Evolutionary conservation across 2,329 filamentous ascomycete species (phyloP), one percentile per base, ranked within the genome.

Genomic region (Lasiodiplodia hormozganensis): DNA sequence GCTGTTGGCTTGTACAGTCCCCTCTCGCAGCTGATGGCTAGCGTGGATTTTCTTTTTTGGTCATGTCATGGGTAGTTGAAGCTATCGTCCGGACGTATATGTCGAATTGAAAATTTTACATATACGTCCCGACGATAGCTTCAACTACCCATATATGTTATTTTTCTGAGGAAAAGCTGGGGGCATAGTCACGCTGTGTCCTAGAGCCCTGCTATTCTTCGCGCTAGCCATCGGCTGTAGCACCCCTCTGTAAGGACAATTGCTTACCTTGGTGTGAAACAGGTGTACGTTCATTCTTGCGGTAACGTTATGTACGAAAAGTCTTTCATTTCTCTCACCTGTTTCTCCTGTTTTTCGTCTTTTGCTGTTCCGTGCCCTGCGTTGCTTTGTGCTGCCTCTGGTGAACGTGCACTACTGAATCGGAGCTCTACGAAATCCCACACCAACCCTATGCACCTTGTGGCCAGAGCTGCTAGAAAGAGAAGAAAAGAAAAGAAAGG

Each of bases 201-300:
- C 25, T 25, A 25, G 25, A 25, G 25, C 25, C 25, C 25, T 25
- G 25, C 25, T 25, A 25, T 25, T 25, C 25, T 25, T 25, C 25
- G 25, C 25, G 25, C 25, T 25, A 25, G 25, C 25, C 25, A 25
- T 25, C 25, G 25, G 25, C 25, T 25, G 25, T 4, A 25, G 25
- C 25, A 25, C 25, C 25, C 25, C 25, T 25, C 25, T 25, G 52
- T 18, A 14, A 7, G 28, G 16, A 28, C 16, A 14, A 25, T 54
- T 70, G 47, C 71, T 69, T 14, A 65, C 57, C 36, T 57, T 11
- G 8, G 60, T 58, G 60, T 12, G n/a, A 52, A 52, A 47, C 56
- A 82, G 80, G 80, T 82, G 80, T 71, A 75, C 77, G 28, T 79
- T 81, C 71, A 81, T 82, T 69, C 70, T 82, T 60, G 76, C 78